Conservation (phyloP, 306 rosid genomes). For the Medicago ruthenica region DNA sequence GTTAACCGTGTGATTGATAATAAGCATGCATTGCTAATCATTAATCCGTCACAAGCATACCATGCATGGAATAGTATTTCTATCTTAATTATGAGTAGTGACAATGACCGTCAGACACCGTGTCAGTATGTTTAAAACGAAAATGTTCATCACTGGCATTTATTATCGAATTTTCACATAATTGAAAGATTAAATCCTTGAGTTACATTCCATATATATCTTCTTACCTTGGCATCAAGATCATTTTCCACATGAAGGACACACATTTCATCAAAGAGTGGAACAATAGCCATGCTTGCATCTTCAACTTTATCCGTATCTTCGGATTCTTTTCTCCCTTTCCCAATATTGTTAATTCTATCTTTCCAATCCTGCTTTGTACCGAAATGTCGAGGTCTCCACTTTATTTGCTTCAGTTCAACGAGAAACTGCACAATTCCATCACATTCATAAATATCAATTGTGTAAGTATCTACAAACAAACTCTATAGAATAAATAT, state of each 20-base stretch:
- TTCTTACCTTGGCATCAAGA: slow-evolving; percentile 74
- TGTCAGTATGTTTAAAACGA: neutral
- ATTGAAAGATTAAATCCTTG: slow-evolving; percentile 23
- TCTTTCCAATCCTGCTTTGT: slow-evolving; percentile 93
- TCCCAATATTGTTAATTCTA: slow-evolving; percentile 66
- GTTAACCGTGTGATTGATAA: slow-evolving; percentile 16
- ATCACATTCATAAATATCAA: slow-evolving; percentile 37
- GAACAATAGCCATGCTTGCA: slow-evolving; percentile 54
- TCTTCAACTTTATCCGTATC: slow-evolving; percentile 62
- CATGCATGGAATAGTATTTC: slow-evolving; percentile 22
- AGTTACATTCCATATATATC: slow-evolving; percentile 31
- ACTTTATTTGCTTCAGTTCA: slow-evolving; percentile 66
- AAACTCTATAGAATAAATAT: too few species aligned
- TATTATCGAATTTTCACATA: slow-evolving; percentile 28
- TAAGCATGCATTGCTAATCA: neutral
- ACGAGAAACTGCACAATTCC: slow-evolving; percentile 51
- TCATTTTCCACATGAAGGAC: slow-evolving; percentile 65
- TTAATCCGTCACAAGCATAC: neutral
- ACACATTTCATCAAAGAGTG: slow-evolving; percentile 71
- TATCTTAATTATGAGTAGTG: slow-evolving; percentile 15
- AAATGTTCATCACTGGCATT: slow-evolving; percentile 26
- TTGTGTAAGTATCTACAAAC: neutral
- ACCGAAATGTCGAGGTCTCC: slow-evolving; percentile 76
- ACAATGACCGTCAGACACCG: slow-evolving; percentile 1
- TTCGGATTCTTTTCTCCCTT: slow-evolving; percentile 66